Percentiles rank a stretch among this genome's conserved stretches.
Evolutionary conservation across 1,284 basidiomycete species (phyloP).

Genomic region (Pascua guehoae): DNA sequence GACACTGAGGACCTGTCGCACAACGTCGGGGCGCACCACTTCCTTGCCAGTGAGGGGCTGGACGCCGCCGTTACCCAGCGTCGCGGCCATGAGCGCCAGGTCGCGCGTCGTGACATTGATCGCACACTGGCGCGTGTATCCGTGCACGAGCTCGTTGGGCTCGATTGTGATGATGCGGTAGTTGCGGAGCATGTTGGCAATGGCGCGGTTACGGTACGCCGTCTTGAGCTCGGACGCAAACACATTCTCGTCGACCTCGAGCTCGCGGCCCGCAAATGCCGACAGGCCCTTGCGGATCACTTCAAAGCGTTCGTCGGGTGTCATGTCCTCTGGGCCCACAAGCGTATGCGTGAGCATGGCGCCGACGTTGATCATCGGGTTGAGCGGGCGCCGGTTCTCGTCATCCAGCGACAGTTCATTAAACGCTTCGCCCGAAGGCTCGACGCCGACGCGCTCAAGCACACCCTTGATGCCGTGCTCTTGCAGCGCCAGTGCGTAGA

Average conservation of each 20-base stretch:
- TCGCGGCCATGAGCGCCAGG: conserved; percentile 18
- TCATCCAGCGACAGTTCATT: conserved; percentile 11
- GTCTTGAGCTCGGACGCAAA: conserved; percentile 10
- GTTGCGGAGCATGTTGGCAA: conserved; percentile 20
- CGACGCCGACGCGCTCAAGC: conserved; percentile 6
- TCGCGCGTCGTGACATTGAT: conserved; percentile 15
- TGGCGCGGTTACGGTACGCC: conserved; percentile 15
- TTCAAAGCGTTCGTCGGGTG: conserved; percentile 9
- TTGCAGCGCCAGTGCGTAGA: conserved; percentile 14
- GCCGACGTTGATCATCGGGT: conserved; percentile 20
- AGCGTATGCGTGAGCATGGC: conserved; percentile 15
- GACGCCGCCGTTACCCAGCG: conserved; percentile 17
- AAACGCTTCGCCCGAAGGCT: conserved; percentile 16
- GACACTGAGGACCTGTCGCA: conserved; percentile 16
- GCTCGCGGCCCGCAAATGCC: conserved; percentile 15
- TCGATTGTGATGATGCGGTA: conserved; percentile 8
- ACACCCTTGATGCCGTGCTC: conserved; percentile 8
- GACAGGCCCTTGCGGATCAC: conserved; percentile 11
- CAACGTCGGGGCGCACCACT: conserved; percentile 11
- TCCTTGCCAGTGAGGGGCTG: conserved; percentile 17
- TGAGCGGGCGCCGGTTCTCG: conserved; percentile 7
- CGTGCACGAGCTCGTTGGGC: conserved; percentile 8
- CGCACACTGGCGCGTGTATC: conserved; percentile 19
- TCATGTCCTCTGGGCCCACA: conserved; percentile 1
- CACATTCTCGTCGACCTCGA: conserved; percentile 11